Conservation (phyloP, 1,284 basidiomycete genomes). For the Heterobasidion occidentale region DNA sequence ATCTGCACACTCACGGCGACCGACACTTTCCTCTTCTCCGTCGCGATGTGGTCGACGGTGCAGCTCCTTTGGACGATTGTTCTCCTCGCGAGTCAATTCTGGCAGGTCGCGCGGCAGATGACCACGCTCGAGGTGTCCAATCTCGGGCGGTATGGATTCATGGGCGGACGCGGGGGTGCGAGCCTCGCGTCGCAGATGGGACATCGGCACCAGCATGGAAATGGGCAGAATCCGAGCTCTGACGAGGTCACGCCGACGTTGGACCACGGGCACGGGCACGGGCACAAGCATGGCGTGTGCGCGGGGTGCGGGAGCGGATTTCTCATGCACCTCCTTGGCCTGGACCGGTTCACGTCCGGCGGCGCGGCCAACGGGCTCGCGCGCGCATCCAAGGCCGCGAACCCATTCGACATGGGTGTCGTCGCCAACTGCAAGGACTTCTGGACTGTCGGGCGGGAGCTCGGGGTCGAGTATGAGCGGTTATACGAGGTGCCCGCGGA, state of each 20-base stretch:
- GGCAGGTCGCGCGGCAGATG: slow-evolving; percentile 92
- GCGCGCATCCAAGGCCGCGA: slow-evolving; percentile 57
- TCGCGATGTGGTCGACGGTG: slow-evolving; percentile 79
- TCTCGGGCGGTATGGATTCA: slow-evolving; percentile 90
- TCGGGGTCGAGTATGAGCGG: slow-evolving; percentile 85
- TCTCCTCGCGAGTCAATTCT: slow-evolving; percentile 79
- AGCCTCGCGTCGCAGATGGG: slow-evolving; percentile 65
- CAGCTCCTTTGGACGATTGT: slow-evolving; percentile 92
- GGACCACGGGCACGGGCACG: slow-evolving; percentile 17
- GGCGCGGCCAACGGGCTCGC: slow-evolving; percentile 81
- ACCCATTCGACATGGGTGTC: slow-evolving; percentile 90
- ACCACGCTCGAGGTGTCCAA: slow-evolving; percentile 96
- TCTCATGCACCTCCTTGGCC: slow-evolving; percentile 82
- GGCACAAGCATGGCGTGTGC: slow-evolving; percentile 21
- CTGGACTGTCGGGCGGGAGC: slow-evolving; percentile 80
- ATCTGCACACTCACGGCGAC: slow-evolving; percentile 65
- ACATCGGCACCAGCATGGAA: slow-evolving; percentile 37
- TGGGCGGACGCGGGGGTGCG: slow-evolving; percentile 88
- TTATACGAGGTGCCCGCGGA: slow-evolving; percentile 87
- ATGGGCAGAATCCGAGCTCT: not conserved
- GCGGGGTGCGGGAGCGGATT: slow-evolving; percentile 46
- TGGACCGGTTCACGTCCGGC: slow-evolving; percentile 90
- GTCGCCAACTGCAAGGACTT: slow-evolving; percentile 92
- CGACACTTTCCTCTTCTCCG: slow-evolving; percentile 82
- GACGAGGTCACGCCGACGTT: slow-evolving; percentile 5